These are phyloP conservation scores for Agaricus blazei DNA, from an alignment of 768 basidiomycete genomes.

Conservation along the genomic window DNA sequence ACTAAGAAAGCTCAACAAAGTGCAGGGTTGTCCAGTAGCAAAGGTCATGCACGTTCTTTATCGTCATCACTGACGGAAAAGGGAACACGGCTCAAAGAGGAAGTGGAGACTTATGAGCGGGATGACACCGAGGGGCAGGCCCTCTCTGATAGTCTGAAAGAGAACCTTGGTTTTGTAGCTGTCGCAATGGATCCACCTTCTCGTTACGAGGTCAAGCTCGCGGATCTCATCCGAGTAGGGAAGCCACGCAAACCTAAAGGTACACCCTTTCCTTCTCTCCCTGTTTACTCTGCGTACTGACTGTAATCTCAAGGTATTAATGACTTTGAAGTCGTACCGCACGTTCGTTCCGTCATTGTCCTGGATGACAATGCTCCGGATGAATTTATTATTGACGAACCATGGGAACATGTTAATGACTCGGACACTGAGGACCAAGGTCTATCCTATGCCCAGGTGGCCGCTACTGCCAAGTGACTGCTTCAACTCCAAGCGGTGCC, in stretches of 20 bases:
- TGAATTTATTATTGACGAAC: conserved; percentile 8
- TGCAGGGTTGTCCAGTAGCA: neutral
- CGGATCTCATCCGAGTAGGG: conserved; percentile 10
- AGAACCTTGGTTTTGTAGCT: neutral
- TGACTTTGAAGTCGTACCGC: conserved; percentile 14
- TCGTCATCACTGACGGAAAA: conserved; percentile 2
- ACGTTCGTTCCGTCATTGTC: conserved; percentile 16
- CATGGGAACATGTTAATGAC: conserved; percentile 13
- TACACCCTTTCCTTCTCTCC: neutral
- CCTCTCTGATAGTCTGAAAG: conserved; percentile 8
- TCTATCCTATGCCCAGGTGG: conserved; percentile 7
- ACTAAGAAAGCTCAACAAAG: conserved; percentile 12
- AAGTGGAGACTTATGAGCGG: neutral
- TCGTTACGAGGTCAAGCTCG: conserved; percentile 12
- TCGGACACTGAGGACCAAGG: conserved; percentile 3
- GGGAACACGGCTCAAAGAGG: conserved; percentile 5
- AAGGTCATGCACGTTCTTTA: neutral
- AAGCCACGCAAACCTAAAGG: conserved; percentile 7
- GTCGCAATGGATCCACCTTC: conserved; percentile 1
- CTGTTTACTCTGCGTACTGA: neutral
- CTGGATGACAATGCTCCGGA: conserved; percentile 12
- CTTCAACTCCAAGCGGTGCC: neutral
- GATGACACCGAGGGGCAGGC: conserved; percentile 12
- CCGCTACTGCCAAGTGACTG: conserved; percentile 1
- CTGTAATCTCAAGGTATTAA: neutral